Conservation (phyloP, 2,329 filamentous ascomycete species). For the Pseudogymnoascus sp. region DNA sequence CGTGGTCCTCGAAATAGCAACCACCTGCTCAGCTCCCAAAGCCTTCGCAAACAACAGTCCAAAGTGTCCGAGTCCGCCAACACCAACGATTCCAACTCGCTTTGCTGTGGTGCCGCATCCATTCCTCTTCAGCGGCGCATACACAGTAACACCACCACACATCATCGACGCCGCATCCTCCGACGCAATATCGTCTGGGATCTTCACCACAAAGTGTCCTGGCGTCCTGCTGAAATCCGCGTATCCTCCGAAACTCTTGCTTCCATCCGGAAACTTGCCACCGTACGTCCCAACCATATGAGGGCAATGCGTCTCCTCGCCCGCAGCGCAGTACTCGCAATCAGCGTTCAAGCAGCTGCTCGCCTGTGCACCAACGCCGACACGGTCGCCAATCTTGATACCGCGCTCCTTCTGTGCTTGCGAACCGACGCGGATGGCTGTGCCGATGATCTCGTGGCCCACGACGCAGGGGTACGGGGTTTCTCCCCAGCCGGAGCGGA, state of each 20-base stretch:
- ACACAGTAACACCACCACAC: slow-evolving; percentile 68
- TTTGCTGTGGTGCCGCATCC: slow-evolving; percentile 56
- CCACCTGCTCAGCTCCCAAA: slow-evolving; percentile 54
- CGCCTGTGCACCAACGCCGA: slow-evolving; percentile 41
- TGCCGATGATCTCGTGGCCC: slow-evolving; percentile 41
- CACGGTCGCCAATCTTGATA: slow-evolving; percentile 41
- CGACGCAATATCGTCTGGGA: slow-evolving; percentile 41
- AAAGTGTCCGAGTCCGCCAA: slow-evolving; percentile 65
- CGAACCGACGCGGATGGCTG: slow-evolving; percentile 32
- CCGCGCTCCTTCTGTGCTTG: slow-evolving; percentile 20
- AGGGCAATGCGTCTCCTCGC: slow-evolving; percentile 23
- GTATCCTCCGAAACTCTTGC: slow-evolving; percentile 11
- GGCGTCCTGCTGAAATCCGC: slow-evolving; percentile 37
- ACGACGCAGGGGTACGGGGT: slow-evolving; percentile 28
- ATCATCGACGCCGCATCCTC: slow-evolving; percentile 55
- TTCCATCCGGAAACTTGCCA: slow-evolving; percentile 18
- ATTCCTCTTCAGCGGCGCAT: slow-evolving; percentile 56
- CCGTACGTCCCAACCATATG: slow-evolving; percentile 17
- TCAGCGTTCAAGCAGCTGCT: slow-evolving; percentile 31
- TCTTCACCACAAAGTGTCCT: slow-evolving; percentile 48
- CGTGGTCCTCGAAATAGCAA: slow-evolving; percentile 50
- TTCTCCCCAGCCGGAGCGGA: slow-evolving; percentile 19
- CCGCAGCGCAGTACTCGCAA: slow-evolving; percentile 20
- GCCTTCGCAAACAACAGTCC: slow-evolving; percentile 62
- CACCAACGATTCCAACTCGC: slow-evolving; percentile 58